Conservation (phyloP, 2,329 filamentous ascomycete species). For the Pezicula radicicola region DNA sequence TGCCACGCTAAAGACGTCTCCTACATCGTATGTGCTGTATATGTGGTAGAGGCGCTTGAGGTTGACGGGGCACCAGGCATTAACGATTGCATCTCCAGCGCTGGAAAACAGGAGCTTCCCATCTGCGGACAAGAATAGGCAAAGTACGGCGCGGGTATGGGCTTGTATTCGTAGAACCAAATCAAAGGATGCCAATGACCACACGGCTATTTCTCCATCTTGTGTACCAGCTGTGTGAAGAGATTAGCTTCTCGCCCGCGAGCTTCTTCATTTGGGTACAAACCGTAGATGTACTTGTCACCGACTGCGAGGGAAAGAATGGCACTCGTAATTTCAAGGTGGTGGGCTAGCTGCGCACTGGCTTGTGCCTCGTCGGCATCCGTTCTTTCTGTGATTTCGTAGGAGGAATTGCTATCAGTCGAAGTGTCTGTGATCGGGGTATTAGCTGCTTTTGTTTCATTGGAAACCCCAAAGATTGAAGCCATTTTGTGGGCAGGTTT, state of each 20-base stretch:
- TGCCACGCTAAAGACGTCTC: slow-evolving; percentile 92
- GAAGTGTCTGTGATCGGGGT: neutral
- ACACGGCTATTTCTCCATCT: slow-evolving; percentile 88
- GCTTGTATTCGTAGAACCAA: slow-evolving; percentile 76
- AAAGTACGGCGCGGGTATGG: slow-evolving; percentile 88
- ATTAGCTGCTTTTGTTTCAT: neutral
- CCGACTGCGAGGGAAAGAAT: slow-evolving; percentile 82
- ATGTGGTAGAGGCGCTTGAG: slow-evolving; percentile 82
- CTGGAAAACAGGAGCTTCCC: slow-evolving; percentile 79
- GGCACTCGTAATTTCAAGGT: slow-evolving; percentile 72
- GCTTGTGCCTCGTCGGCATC: neutral
- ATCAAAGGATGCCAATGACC: slow-evolving; percentile 86
- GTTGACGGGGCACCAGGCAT: slow-evolving; percentile 81
- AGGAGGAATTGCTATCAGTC: neutral
- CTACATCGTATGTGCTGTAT: slow-evolving; percentile 90
- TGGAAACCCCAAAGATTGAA: slow-evolving; percentile 1
- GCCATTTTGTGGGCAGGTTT: neutral
- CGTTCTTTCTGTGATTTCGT: neutral
- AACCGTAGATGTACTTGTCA: slow-evolving; percentile 68
- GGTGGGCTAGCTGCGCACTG: slow-evolving; percentile 61
- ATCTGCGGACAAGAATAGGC: slow-evolving; percentile 75
- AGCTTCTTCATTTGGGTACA: slow-evolving; percentile 54
- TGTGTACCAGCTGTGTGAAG: slow-evolving; percentile 74
- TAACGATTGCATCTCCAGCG: slow-evolving; percentile 89
- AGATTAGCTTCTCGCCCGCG: slow-evolving; percentile 85